Evolutionary conservation across 768 basidiomycete genomes (phyloP), one percentile per base, ranked within the genome.

Genomic region (Sarcodon sp.): DNA sequence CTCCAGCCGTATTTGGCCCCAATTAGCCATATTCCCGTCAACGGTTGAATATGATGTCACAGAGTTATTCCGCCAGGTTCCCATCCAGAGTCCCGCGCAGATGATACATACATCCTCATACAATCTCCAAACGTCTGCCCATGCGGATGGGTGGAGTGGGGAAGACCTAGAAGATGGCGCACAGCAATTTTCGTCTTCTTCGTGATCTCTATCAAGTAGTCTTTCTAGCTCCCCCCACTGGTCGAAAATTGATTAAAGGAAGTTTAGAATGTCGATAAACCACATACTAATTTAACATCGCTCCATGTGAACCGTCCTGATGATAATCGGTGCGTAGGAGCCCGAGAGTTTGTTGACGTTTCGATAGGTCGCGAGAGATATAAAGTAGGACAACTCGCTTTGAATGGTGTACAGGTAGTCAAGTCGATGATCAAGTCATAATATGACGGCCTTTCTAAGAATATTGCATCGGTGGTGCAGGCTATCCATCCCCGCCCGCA

Each of bases 51-150:
- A 79, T 1, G 75, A 70, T 46, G 63, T 56, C 0, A 62, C 53
- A 0, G 76, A 71, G 48, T 73, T 70, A 33, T 67, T 66, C 31
- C 80, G 69, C 78, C 72, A 84, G 3, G 73, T 69, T 11, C 85
- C 83, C 56, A 81, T 73, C 86, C 85, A 89, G n/a, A 87, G 69
- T 3, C 83, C 78, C 0, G 86, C 87, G 56, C 87, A 89, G 41
- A 87, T 69, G 36, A 88, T 67, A 52, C 88, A 90, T 16, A 83
- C 81, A 51, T 90, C 88, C 63, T 91, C 87, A 55, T 90, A 91
- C 10, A 89, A 68, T 21, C 77, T 75, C 85, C 86, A 88, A 7
- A 75, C 74, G 52, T 88, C 87, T 11, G 77, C 71, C 83, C 83
- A 87, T 2, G 69, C 54, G 3, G 76, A 68, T 15, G 39, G 73